These are phyloP conservation scores for Suillus fuscotomentosus DNA, from an alignment of 768 basidiomycete genomes.

Conservation along the genomic window DNA sequence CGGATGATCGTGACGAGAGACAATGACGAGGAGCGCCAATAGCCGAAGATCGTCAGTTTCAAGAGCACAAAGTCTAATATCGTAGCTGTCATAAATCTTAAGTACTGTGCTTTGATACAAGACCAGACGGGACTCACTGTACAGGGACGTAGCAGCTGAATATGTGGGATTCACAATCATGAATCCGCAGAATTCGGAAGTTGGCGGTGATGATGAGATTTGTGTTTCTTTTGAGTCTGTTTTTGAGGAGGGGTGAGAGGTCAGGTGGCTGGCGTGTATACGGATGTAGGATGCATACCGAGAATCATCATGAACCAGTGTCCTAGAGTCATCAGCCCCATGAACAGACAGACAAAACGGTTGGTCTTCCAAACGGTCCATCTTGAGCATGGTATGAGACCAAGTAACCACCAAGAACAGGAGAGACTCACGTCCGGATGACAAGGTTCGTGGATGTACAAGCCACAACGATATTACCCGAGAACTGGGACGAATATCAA, in stretches of 20 bases:
- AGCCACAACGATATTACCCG: slow-evolving; percentile 15
- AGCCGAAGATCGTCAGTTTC: slow-evolving; percentile 12
- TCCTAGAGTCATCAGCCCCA: slow-evolving; percentile 12
- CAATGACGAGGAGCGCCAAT: slow-evolving; percentile 12
- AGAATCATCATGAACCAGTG: slow-evolving; percentile 24
- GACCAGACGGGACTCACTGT: slow-evolving; percentile 13
- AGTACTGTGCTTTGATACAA: background rate
- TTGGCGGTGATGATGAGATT: background rate
- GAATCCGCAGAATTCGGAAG: slow-evolving; percentile 5
- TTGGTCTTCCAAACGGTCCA: slow-evolving; percentile 28
- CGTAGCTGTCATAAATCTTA: slow-evolving; percentile 11
- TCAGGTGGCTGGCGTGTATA: background rate
- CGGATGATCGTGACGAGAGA: slow-evolving; percentile 13
- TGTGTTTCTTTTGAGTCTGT: slow-evolving; percentile 16
- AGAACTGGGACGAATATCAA: slow-evolving; percentile 9
- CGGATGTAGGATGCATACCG: slow-evolving; percentile 1
- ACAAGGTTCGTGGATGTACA: slow-evolving; percentile 25
- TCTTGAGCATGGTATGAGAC: slow-evolving; percentile 6
- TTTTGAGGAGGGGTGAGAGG: background rate
- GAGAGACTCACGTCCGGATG: slow-evolving; percentile 26
- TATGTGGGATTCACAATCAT: background rate
- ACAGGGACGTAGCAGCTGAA: slow-evolving; percentile 10
- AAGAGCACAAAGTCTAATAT: slow-evolving; percentile 21
- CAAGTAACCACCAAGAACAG: background rate
- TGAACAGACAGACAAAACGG: slow-evolving; percentile 14